A percentile compares a stretch with the other conserved stretches of the same genome.
Conservation (phyloP, 2,329 filamentous ascomycete species). For the Neopestalotiopsis rosae region DNA sequence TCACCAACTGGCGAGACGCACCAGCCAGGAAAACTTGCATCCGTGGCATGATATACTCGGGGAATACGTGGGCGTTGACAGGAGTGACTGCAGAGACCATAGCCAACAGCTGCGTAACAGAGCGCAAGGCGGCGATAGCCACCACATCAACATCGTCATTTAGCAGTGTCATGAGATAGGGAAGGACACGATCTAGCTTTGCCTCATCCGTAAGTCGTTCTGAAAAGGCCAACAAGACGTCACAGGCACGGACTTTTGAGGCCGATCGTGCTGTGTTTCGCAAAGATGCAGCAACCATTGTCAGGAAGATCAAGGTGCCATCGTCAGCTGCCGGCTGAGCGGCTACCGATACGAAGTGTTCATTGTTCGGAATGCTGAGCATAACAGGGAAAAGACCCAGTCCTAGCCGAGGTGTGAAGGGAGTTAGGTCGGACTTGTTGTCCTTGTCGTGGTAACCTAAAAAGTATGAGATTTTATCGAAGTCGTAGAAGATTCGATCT, state of each 20-base stretch:
- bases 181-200: conserved; percentile 90
- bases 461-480: conserved; percentile 97
- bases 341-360: conserved; percentile 68
- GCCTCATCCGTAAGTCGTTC: conserved; percentile 93
- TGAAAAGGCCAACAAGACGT: conserved; percentile 88
- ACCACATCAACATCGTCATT: conserved; percentile 85
- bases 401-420: conserved; percentile 53
- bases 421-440: conserved; percentile 31
- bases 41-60: conserved; percentile 70
- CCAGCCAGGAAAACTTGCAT: conserved; percentile 61
- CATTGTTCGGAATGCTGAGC: conserved; percentile 85
- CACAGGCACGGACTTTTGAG: conserved; percentile 87
- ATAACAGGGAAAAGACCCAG: conserved; percentile 78
- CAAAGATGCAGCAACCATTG: conserved; percentile 85
- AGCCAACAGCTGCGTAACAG: conserved; percentile 85
- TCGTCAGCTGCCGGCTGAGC: conserved; percentile 75
- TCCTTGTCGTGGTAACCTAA: conserved; percentile 72
- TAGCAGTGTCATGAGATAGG: conserved; percentile 84
- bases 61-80: conserved; percentile 72
- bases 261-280: conserved; percentile 87
- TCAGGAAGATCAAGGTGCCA: conserved; percentile 90
- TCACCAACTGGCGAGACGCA: conserved; percentile 39
- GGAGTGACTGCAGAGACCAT: conserved; percentile 88
- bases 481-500: conserved; percentile 90
- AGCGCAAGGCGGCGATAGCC: conserved; percentile 82